Base-by-base conservation (phyloP, 1,139 yeast genomes). In the Hyphopichia wangnamkhiaoensis region DNA sequence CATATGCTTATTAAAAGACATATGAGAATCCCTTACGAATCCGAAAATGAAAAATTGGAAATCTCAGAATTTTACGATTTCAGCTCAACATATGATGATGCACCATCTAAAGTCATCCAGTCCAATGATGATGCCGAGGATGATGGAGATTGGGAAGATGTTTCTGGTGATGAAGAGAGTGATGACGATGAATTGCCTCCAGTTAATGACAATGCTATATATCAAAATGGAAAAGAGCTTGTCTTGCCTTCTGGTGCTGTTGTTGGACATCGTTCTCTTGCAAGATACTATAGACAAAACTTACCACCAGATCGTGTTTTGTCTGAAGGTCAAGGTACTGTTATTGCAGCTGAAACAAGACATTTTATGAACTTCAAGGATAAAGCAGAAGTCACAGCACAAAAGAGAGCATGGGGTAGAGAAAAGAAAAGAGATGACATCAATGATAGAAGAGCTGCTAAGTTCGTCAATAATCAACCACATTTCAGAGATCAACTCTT, bases 321-420 rank as follows among this genome's bases (percentile, higher is more conserved):
- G 32, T 74, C 84, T 24, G 96, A 90, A 59, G 98, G 96, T 35
- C 96, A 89, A 66, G 94, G 95, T 49, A 93, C 98, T 0, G 84
- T 93, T 21, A 76, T 88, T 56, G 95, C 97, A 25, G 97, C 96
- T 2, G 97, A 91, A 58, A 79, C 91, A 2, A 80, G 96, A 65
- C 85, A 81, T 41, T 73, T 84, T 68, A 69, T 80, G 48, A 60
- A 70, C 26, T 67, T 77, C 37, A 62, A 70, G 50, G 78, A 78
- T 55, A 75, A 78, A 60, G 62, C 74, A 47, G 77, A 76, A 41
- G 67, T 80, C 37, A 79, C 82, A 35, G 71, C 71, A 30, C 82
- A 82, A 63, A 88, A 88, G 76, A 76, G 87, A 57, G 79, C 75
- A 7, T 90, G 96, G 98, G 76, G 72, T 54, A 77, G 78, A 35